These are phyloP conservation scores for Blastomyces parvus DNA, from an alignment of 2,329 filamentous ascomycete species.

Conservation along the genomic window DNA sequence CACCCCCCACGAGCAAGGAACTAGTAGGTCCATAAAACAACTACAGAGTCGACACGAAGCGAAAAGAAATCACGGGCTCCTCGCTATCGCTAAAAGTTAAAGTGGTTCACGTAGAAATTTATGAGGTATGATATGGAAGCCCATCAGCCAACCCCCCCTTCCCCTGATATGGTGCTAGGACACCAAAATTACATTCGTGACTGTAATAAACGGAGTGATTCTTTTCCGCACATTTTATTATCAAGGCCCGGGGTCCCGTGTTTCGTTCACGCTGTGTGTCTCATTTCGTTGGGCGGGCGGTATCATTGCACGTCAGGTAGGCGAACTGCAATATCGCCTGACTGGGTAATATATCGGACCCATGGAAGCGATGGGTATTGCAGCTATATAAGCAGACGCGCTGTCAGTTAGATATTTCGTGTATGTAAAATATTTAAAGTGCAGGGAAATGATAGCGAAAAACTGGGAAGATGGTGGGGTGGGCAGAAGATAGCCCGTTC, in stretches of 20 bases:
- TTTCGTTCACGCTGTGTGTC: not conserved
- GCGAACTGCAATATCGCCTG: constrained; percentile 88
- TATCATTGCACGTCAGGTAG: constrained; percentile 76
- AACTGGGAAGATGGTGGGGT: not conserved
- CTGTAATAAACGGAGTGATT: not conserved
- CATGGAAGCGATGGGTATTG: constrained; percentile 97
- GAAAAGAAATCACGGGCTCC: not conserved
- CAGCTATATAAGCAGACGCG: constrained; percentile 46
- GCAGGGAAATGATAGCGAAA: constrained; percentile 1
- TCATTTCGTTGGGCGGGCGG: constrained; percentile 8
- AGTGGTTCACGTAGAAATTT: not conserved
- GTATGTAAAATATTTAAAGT: not conserved
- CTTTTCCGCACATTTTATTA: not conserved
- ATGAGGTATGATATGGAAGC: not conserved
- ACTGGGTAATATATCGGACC: constrained; percentile 98
- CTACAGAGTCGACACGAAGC: not conserved
- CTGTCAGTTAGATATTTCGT: not conserved
- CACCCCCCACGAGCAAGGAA: not conserved
- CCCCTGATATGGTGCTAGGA: too few relatives aligned
- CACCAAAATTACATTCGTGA: not conserved
- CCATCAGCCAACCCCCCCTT: too few relatives aligned
- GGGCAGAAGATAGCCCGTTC: not conserved
- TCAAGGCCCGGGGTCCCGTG: not conserved
- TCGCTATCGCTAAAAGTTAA: not conserved
- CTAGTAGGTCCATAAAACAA: not conserved